Percentiles rank a stretch among this genome's conserved stretches.
Evolutionary conservation across 768 basidiomycete species (phyloP).

Genomic region (Podaxis sp.): DNA sequence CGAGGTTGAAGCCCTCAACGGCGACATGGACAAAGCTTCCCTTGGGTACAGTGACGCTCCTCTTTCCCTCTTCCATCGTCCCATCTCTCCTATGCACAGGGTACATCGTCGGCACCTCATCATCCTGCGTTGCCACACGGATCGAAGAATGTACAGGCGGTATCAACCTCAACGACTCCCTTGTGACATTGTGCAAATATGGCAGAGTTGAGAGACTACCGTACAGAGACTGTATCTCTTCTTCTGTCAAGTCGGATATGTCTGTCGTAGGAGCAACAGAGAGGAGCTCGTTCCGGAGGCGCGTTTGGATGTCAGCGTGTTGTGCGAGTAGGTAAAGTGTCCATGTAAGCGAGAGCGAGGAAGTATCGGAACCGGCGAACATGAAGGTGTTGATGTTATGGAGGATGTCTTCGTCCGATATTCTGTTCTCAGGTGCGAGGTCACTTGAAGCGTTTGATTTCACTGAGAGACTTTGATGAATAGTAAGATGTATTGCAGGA

Average conservation of each 20-base stretch:
- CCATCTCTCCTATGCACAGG: slow-evolving; percentile 57
- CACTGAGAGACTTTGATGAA: slow-evolving; percentile 44
- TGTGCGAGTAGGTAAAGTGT: slow-evolving; percentile 72
- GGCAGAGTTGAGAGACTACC: slow-evolving; percentile 58
- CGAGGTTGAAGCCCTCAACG: slow-evolving; percentile 77
- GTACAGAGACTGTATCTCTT: slow-evolving; percentile 66
- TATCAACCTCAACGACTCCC: slow-evolving; percentile 75
- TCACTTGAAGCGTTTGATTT: slow-evolving; percentile 80
- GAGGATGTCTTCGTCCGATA: slow-evolving; percentile 87
- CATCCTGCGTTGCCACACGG: slow-evolving; percentile 75
- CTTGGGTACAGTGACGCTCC: slow-evolving; percentile 54
- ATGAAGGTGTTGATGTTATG: slow-evolving; percentile 87
- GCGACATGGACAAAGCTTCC: slow-evolving; percentile 79
- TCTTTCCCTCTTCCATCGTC: slow-evolving; percentile 36
- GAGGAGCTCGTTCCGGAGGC: slow-evolving; percentile 68
- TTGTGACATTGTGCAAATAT: slow-evolving; percentile 72
- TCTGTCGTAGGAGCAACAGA: slow-evolving; percentile 40
- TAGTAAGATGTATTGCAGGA: slow-evolving; percentile 1
- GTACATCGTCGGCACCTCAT: slow-evolving; percentile 70
- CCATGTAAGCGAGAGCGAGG: slow-evolving; percentile 84
- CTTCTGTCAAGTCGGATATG: slow-evolving; percentile 50
- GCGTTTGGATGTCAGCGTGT: slow-evolving; percentile 64
- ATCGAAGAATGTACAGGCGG: slow-evolving; percentile 83
- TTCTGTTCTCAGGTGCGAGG: slow-evolving; percentile 63
- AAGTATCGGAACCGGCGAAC: slow-evolving; percentile 89